Evolutionary conservation across 306 rosid species (phyloP), one percentile per base, ranked within the genome.

Genomic region (Quercus bicolor): DNA sequence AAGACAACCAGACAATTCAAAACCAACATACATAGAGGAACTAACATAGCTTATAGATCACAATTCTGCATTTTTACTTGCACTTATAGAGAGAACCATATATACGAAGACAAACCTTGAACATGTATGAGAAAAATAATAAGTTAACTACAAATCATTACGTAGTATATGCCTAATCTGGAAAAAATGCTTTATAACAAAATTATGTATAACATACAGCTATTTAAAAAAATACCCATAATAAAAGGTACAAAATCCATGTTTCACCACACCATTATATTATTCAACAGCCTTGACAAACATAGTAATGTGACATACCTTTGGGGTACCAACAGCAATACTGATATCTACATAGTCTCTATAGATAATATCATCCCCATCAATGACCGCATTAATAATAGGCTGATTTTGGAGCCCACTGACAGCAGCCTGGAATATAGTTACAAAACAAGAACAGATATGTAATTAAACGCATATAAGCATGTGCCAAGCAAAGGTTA

Each of bases 351-450:
- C 60, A 76, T 92, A 89, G 80, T 92, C 92, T 87, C 93, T 85
- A 89, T 90, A 87, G 77, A 92, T 87, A 74, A 92, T 90, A 81
- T 92, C 93, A 75, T 92, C 93, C 81, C 95, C 97, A 82, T 92
- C 97, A 83, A 92, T 90, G 68, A 92, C 97, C 5, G 97, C 97
- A 85, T 92, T 92, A 43, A 92, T 85, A 73, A 85, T 87, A 28
- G 95, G 95, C 81, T 92, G 97, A 77, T 90, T 68, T 81, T 90
- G 92, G 83, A 92, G 96, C 16, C 92, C 94, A 86, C 83, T 86
- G 84, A 90, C 93, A 71, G 93, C 93, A 80, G 97, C 97, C 96
- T 92, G 87, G 60, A 82, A 77, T 45, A 73, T 13, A 66, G 68
- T 65, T 45, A 73, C 77, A 34, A 70, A 20, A 57, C 24, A 75